phyloP scores from a whole-genome alignment of 495 filamentous ascomycete genomes.

The Arthonia radiata region DNA sequence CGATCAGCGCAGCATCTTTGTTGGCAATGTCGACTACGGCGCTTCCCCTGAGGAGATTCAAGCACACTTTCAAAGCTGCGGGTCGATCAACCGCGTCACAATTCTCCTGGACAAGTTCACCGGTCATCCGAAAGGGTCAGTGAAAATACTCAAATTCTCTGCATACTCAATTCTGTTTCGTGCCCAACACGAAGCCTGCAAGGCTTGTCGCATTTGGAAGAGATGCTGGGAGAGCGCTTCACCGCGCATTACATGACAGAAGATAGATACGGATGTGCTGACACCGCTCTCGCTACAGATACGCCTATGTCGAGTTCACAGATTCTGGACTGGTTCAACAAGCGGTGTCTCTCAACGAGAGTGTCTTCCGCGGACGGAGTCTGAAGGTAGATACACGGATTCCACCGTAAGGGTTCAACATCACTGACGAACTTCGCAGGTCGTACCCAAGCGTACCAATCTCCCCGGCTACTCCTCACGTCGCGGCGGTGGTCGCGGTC shows the following conservation, averaged over 20 bases:
- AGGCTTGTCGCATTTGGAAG: no score
- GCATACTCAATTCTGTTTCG: no score
- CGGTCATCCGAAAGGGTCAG: slow-evolving; percentile 93
- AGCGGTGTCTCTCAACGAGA: slow-evolving; percentile 88
- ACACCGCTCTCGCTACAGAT: no score
- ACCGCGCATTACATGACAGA: no score
- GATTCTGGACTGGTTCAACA: slow-evolving; percentile 84
- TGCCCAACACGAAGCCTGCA: no score
- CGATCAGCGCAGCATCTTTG: slow-evolving; percentile 87
- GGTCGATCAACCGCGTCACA: slow-evolving; percentile 93
- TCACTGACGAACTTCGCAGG: slow-evolving; percentile 20
- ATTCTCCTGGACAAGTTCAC: slow-evolving; percentile 96
- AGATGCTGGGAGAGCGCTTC: no score
- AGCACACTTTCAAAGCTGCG: slow-evolving; percentile 93
- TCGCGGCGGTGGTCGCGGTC: slow-evolving; percentile 46
- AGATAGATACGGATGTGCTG: no score
- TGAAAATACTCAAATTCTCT: no score
- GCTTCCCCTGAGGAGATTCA: slow-evolving; percentile 97
- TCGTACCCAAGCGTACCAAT: slow-evolving; percentile 93
- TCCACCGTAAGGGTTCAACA: not conserved
- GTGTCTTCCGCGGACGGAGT: slow-evolving; percentile 79
- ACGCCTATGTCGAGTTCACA: slow-evolving; percentile 96
- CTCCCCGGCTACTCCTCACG: slow-evolving; percentile 69
- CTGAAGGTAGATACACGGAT: slow-evolving; percentile 45
- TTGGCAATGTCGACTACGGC: slow-evolving; percentile 96